Conservation (phyloP, 805 yeast species). For the Candida endomychidarum region DNA sequence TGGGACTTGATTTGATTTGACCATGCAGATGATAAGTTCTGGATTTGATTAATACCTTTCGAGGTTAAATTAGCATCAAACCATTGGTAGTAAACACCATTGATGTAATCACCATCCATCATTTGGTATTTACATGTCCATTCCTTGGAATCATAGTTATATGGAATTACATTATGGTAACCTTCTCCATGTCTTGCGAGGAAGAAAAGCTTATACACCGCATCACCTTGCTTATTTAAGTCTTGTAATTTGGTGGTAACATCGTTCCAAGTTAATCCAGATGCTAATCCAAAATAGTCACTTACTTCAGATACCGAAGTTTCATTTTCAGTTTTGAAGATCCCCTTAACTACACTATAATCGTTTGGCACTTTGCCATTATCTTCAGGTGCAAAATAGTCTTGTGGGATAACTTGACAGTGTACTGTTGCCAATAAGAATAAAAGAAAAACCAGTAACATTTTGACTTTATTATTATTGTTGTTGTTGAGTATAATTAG, state of each 20-base stretch:
- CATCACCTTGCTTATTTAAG: slow-evolving; percentile 12
- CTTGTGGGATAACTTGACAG: slow-evolving; percentile 1
- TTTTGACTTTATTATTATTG: no score
- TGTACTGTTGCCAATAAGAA: not conserved
- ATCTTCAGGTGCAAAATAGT: slow-evolving; percentile 4
- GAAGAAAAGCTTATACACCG: slow-evolving; percentile 25
- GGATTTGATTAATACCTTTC: slow-evolving; percentile 21
- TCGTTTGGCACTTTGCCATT: slow-evolving; percentile 7
- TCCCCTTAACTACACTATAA: slow-evolving; percentile 15
- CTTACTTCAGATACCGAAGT: slow-evolving; percentile 5
- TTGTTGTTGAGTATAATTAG: not conserved
- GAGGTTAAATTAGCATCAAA: slow-evolving; percentile 30
- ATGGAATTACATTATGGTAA: slow-evolving; percentile 28
- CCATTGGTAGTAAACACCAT: slow-evolving; percentile 23
- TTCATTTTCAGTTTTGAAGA: slow-evolving; percentile 21
- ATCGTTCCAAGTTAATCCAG: slow-evolving; percentile 22
- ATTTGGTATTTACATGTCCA: slow-evolving; percentile 31
- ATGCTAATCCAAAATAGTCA: slow-evolving; percentile 25
- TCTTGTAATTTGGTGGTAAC: slow-evolving; percentile 17
- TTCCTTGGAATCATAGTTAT: slow-evolving; percentile 14
- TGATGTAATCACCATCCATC: slow-evolving; percentile 21
- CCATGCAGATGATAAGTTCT: slow-evolving; percentile 18
- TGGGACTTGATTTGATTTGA: slow-evolving; percentile 14
- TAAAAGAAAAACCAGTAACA: no score
- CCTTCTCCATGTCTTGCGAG: slow-evolving; percentile 37